Percentiles rank a stretch among this genome's conserved stretches.
These are phyloP conservation scores for Blastocrithidia nonstop DNA, from an alignment of 208 protist genomes.

Conservation along the genomic window DNA sequence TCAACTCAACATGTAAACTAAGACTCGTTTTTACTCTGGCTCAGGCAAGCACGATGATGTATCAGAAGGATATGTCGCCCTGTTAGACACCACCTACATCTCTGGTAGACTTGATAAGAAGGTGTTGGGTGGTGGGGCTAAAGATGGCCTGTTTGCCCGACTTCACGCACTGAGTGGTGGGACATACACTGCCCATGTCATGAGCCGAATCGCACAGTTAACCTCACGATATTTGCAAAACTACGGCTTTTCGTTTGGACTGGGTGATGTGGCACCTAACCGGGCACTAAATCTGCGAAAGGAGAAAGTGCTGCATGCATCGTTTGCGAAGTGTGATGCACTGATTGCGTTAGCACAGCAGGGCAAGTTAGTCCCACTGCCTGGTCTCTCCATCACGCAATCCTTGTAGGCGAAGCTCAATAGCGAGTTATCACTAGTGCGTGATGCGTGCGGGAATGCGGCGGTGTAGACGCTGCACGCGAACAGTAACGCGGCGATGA, in stretches of 20 bases:
- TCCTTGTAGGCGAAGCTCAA: conserved; percentile 94
- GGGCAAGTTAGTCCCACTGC: conserved; percentile 83
- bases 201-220: conserved; percentile 93
- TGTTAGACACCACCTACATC: conserved; percentile 89
- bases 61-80: conserved; percentile 90
- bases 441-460: conserved; percentile 92
- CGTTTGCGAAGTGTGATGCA: conserved; percentile 85
- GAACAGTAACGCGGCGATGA: conserved; percentile 93
- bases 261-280: conserved; percentile 93
- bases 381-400: conserved; percentile 91
- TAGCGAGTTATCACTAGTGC: conserved; percentile 91
- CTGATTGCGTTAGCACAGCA: conserved; percentile 88
- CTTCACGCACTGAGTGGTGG: conserved; percentile 81
- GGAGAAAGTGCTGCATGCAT: conserved; percentile 76
- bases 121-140: conserved; percentile 88
- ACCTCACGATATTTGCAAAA: conserved; percentile 88
- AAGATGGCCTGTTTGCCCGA: conserved; percentile 92
- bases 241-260: conserved; percentile 99
- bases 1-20: conserved; percentile 85
- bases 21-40: conserved; percentile 81
- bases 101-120: conserved; percentile 96
- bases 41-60: conserved; percentile 40
- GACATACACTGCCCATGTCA: conserved; percentile 78
- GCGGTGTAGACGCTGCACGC: conserved; percentile 90
- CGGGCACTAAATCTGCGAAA: conserved; percentile 80